phyloP scores from a whole-genome alignment of 331 rosid species.

The Cydonia oblonga region DNA sequence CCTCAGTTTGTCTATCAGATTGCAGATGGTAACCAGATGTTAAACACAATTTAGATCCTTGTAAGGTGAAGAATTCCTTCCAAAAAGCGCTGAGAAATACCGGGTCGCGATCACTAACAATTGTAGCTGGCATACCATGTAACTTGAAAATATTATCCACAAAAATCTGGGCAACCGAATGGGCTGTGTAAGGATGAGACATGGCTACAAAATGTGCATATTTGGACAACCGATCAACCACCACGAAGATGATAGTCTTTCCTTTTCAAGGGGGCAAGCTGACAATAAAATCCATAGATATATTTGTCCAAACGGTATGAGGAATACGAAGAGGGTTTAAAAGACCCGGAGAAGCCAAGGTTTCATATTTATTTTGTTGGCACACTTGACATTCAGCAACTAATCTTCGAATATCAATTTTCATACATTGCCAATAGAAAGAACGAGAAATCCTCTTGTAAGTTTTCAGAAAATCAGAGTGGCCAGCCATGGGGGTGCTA shows the following conservation, averaged over 20 bases:
- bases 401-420: no score
- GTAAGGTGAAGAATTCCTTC: not conserved
- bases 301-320: not conserved
- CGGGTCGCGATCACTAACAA: not conserved
- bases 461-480: no score
- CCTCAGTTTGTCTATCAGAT: not conserved
- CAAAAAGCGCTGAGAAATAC: not conserved
- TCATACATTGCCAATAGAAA: not conserved
- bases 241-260: not conserved
- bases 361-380: no score
- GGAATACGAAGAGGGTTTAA: not conserved
- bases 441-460: not conserved
- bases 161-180: not conserved
- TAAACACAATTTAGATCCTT: not conserved
- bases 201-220: not conserved
- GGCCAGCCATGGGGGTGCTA: not conserved
- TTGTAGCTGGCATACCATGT: not conserved
- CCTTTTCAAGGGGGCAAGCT: not conserved
- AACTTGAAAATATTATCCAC: not conserved
- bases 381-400: not conserved
- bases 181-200: not conserved
- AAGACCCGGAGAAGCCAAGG: no score
- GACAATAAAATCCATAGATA: not conserved
- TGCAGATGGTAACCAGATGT: not conserved
- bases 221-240: not conserved